Conservation (phyloP, 768 basidiomycete genomes). For the Rhodocollybia butyracea region DNA sequence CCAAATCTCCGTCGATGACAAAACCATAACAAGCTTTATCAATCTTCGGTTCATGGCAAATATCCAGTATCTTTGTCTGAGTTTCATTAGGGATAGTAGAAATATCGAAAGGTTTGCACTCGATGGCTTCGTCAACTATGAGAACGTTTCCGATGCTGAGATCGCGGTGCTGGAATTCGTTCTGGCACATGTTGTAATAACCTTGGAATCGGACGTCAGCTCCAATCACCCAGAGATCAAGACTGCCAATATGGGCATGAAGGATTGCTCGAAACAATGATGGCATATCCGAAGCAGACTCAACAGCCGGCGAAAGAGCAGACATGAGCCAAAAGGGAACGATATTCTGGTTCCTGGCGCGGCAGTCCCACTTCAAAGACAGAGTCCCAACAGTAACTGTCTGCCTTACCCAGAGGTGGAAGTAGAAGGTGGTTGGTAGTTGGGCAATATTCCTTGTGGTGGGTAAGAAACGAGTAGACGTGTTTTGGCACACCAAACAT, state of each 20-base stretch:
- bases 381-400: not conserved
- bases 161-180: constrained; percentile 10
- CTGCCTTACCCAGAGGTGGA: not conserved
- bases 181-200: constrained; percentile 6
- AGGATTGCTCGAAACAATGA: not conserved
- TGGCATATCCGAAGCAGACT: not conserved
- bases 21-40: not conserved
- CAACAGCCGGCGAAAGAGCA: not conserved
- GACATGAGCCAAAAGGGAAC: not conserved
- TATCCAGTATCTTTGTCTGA: not conserved
- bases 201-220: too few relatives aligned
- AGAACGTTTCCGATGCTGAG: constrained; percentile 14
- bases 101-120: not conserved
- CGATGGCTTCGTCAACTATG: constrained; percentile 1
- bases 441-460: not conserved
- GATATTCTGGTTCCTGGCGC: not conserved
- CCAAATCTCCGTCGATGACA: constrained; percentile 14
- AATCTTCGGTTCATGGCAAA: not conserved
- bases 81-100: too few relatives aligned
- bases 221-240: too few relatives aligned
- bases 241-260: not conserved
- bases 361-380: not conserved
- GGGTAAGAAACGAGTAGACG: not conserved
- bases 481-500: not conserved
- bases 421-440: not conserved